Base-by-base conservation (phyloP, 495 filamentous ascomycete genomes). In the Podospora comata region DNA sequence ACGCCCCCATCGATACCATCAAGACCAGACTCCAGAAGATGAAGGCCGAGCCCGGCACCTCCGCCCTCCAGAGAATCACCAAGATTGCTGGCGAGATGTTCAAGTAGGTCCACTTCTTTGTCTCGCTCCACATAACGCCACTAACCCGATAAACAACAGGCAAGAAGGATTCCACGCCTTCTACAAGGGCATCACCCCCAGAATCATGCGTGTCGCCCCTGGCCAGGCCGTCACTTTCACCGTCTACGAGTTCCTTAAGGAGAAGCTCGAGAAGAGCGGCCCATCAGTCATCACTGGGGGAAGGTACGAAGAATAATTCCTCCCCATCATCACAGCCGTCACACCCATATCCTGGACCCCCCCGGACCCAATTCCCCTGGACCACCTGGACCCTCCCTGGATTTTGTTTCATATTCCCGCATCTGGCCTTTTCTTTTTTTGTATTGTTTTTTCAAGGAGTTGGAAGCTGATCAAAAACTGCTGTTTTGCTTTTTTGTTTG, bases 171-270 rank as follows among this genome's bases (percentile, higher is more conserved):
- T 91, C 67, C 87, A 91, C 60, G 94, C 94, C 13, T 99, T 99
- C 83, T 99, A 97, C 84, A 97, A 97, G 86, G 95, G 95, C 69
- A 98, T 99, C 79, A 99, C 95, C 64, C 95, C 95, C 9, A 86
- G 95, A 68, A 91, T 99, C 69, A 98, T 98, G 94, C 86, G 95
- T 72, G 95, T 99, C 39, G 95, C 95, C 34, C 95, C 95, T 16
- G 95, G 95, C 62, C 95, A 99, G 82, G 96, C 96, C 28, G 95
- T 99, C 32, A 99, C 95, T 0, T 99, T 98, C 76, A 97, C 93
- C 59, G 93, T 98, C 70, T 98, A 98, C 79, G 95, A 98, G 79
- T 96, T 57, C 68, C 80, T 97, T 67, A 96, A 93, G 83, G 87
- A 88, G 20, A 89, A 90, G 79, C 77, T 97, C 67, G 94, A 97